phyloP scores from a whole-genome alignment of 1,139 yeast species.

The Zygosaccharomyces sapae region DNA sequence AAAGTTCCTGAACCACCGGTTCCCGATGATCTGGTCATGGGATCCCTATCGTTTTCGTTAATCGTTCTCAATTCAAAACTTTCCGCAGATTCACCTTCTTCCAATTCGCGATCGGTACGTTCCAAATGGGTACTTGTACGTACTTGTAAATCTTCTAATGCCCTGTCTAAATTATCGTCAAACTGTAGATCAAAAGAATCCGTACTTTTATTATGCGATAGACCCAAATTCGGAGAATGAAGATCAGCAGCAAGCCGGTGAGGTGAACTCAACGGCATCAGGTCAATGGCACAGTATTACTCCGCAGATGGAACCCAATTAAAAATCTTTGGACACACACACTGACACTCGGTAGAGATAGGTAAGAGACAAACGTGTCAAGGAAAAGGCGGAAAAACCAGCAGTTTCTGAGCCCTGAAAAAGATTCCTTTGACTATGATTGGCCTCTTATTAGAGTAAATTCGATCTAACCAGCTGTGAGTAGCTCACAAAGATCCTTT shows the following conservation, averaged over 20 bases:
- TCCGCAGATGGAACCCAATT: constrained; percentile 2
- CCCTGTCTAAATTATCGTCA: constrained; percentile 41
- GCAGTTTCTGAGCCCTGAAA: not conserved
- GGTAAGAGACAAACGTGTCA: not conserved
- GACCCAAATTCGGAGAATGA: constrained; percentile 11
- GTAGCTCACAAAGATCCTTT: constrained; percentile 1
- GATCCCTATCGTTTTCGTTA: constrained; percentile 27
- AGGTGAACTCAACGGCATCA: constrained; percentile 7
- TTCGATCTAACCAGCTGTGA: not conserved
- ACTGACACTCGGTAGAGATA: not conserved
- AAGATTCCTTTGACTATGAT: not conserved
- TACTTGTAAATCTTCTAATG: constrained; percentile 38
- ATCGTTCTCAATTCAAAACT: constrained; percentile 32
- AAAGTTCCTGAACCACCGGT: constrained; percentile 25
- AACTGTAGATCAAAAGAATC: constrained; percentile 38
- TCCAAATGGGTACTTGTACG: constrained; percentile 14
- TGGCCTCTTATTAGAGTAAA: not conserved
- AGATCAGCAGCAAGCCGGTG: constrained; percentile 5
- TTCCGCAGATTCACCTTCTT: constrained; percentile 18
- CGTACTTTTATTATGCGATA: constrained; percentile 27
- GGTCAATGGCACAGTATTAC: not conserved
- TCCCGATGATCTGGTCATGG: constrained; percentile 27
- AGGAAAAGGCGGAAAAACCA: not conserved
- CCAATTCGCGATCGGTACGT: constrained; percentile 9
- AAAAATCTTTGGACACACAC: not conserved